Evolutionary conservation across 1,284 basidiomycete genomes (phyloP), one percentile per base, ranked within the genome.

Genomic region (Ganoderma multipileum): DNA sequence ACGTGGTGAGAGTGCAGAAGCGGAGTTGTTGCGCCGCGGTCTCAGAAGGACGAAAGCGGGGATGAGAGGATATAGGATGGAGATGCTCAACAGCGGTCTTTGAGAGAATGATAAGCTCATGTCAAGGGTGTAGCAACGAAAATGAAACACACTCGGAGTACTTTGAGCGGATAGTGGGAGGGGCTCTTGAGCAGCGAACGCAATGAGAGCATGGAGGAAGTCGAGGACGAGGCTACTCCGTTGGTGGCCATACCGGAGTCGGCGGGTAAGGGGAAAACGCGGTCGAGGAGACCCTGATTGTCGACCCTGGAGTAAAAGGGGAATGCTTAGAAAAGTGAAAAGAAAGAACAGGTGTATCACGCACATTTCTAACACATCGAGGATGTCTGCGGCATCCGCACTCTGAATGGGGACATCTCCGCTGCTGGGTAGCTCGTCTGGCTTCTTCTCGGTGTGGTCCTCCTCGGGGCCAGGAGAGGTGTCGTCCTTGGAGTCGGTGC

Each of bases 321-420:
- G 61, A 54, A 65, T 18, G 16, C 39, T 71, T 60, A 74, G 61
- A 47, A 20, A 30, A 55, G 30, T 44, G 20, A 55, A 54, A 66
- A 58, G 23, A 18, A 39, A 61, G 61, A 55, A 64, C 7, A 61
- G 62, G 14, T 23, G 58, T 60, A 12, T 28, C 61, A 72, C 89
- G 72, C 74, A 94, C 90, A 88, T 83, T 78, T 93, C 89, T 64
- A 97, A 87, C 57, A 96, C 88, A 69, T 91, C 88, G 55, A 96
- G 86, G 66, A 94, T 89, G 73, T 86, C 84, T 57, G 83, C 81
- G 28, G 90, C 91, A 77, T 90, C 83, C 7, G 81, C 73, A 14
- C 79, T 41, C 68, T 81, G 76, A 55, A 91, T 83, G 41, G 87
- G 84, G 20, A 83, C 78, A 75, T 90, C 87, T 44, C 85, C 87